A percentile compares a stretch with the other conserved stretches of the same genome.
Conservation (phyloP, 495 filamentous ascomycete species). For the Penicillium riverlandense region DNA sequence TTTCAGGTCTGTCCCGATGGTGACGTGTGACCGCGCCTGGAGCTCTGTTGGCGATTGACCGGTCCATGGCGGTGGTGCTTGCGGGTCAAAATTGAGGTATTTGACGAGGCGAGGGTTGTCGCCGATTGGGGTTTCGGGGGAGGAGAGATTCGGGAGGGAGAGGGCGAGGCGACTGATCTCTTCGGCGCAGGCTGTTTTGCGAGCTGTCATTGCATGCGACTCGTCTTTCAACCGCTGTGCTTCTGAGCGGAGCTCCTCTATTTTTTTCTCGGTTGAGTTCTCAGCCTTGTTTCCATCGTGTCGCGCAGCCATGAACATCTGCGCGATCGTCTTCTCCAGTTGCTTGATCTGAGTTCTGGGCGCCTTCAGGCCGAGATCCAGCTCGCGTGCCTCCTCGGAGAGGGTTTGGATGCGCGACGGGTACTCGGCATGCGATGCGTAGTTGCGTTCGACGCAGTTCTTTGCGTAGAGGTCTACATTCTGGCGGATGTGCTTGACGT, state of each 20-base stretch:
- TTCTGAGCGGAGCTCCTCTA: conserved; percentile 45
- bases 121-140: conserved; percentile 65
- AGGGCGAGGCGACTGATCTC: conserved; percentile 71
- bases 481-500: conserved; percentile 84
- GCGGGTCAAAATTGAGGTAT: conserved; percentile 71
- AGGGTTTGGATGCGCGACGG: conserved; percentile 64
- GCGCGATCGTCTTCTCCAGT: conserved; percentile 34
- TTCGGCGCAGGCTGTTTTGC: conserved; percentile 50
- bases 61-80: conserved; percentile 41
- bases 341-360: conserved; percentile 34
- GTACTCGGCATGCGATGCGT: conserved; percentile 55
- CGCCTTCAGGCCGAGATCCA: conserved; percentile 31
- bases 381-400: conserved; percentile 55
- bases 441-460: conserved; percentile 84
- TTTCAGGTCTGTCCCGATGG: conserved; percentile 72
- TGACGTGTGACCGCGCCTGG: conserved; percentile 58
- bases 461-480: conserved; percentile 69
- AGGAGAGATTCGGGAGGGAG: conserved; percentile 81
- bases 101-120: conserved; percentile 48
- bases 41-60: conserved; percentile 39
- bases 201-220: conserved; percentile 50
- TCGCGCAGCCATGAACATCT: conserved; percentile 20
- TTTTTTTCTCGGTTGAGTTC: conserved; percentile 4
- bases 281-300: conserved; percentile 9
- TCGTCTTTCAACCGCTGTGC: conserved; percentile 62